Base-by-base conservation (phyloP, 768 basidiomycete genomes). In the Cubamyces lactineus region DNA sequence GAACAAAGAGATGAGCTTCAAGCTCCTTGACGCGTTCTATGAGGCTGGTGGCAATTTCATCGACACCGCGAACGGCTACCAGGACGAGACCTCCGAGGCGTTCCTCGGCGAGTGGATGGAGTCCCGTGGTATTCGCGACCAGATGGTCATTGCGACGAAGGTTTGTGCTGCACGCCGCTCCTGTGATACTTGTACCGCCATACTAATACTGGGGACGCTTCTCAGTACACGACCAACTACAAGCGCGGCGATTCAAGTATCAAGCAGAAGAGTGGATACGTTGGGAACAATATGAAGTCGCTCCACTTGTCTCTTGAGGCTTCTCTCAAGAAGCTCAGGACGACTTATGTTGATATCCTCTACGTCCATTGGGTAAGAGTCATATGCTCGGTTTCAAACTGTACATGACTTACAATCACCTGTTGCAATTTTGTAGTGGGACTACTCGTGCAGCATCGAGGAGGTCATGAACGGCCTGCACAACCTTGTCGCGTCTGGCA, bases 341-440 rank as follows among this genome's bases (percentile, higher is more conserved):
- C 85, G 0, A 74, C 79, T n/a, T 88, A 82, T 66, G 78, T 86
- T 66, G 84, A 86, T 65, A 77, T 86, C 51, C 69, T 85, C 30
- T 85, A 86, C 61, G 66, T 85, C 5, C 84, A 86, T 65, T 75
- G 74, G 70, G 63, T 65, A 39, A 46, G 63, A 6, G 9, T 8
- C 19, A 16, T n/a, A 5, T 28, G 28, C 28, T 28, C 28, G 4
- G 28, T 28, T 28, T 28, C 28, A 28, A 28, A 28, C 28, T 7
- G 28, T 7, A 26, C 6, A 24, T 42, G 24, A 40, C 16, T 9
- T 3, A 34, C 26, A 23, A 13, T 40, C 15, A 26, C 23, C 5
- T 43, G 11, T 15, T 28, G n/a, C 5, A 13, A 40, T 11, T n/a
- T 40, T 9, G 7, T 72, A 71, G 67, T 72, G 76, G 77, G 77